These are phyloP conservation scores for Lepidium campestre DNA, from an alignment of 441 rosid species.

Conservation along the genomic window DNA sequence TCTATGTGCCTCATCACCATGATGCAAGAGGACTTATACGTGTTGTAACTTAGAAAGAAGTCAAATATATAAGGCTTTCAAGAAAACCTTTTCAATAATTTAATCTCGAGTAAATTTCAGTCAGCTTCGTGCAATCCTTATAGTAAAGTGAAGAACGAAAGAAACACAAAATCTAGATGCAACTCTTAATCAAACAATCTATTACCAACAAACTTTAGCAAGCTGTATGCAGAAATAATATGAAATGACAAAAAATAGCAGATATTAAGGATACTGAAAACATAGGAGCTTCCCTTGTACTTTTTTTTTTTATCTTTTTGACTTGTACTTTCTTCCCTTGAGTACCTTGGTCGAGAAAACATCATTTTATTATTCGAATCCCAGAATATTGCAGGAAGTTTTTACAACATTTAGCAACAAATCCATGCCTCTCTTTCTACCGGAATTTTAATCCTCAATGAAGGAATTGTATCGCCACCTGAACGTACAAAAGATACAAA, in stretches of 20 bases:
- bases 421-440: constrained; percentile 64
- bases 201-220: too few relatives aligned
- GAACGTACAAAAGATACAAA: constrained; percentile 40
- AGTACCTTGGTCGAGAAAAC: too few relatives aligned
- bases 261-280: too few relatives aligned
- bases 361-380: too few relatives aligned
- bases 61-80: not conserved
- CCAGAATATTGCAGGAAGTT: not conserved
- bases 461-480: constrained; percentile 76
- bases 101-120: not conserved
- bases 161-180: too few relatives aligned
- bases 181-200: too few relatives aligned
- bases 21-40: not conserved
- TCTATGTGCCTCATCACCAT: not conserved
- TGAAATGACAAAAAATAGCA: too few relatives aligned
- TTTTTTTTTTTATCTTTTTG: too few relatives aligned
- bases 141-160: not conserved
- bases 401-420: not conserved
- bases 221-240: too few relatives aligned
- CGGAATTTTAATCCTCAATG: constrained; percentile 52
- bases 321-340: too few relatives aligned
- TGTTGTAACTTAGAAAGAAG: not conserved
- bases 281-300: too few relatives aligned
- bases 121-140: not conserved
- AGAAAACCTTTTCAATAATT: not conserved